These are phyloP conservation scores for Zasmidium cellare DNA, from an alignment of 2,329 filamentous ascomycete species.

Conservation along the genomic window DNA sequence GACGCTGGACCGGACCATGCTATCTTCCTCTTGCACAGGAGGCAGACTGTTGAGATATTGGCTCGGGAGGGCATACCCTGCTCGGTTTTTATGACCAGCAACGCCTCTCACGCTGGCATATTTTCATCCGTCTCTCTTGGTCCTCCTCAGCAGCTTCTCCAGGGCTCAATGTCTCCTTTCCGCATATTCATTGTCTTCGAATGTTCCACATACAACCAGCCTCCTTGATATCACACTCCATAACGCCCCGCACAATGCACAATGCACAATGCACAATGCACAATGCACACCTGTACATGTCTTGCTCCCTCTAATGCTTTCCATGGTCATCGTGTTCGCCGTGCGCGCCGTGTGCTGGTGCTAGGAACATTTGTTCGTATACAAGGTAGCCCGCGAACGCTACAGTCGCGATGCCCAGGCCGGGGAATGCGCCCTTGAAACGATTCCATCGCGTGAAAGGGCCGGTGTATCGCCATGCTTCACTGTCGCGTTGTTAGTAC, in stretches of 20 bases:
- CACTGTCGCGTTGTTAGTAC: slow-evolving; percentile 55
- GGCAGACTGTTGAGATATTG: no score
- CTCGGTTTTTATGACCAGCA: no score
- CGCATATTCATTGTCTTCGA: no score
- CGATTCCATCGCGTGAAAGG: slow-evolving; percentile 86
- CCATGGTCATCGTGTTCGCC: neutral
- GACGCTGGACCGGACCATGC: no score
- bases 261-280: no score
- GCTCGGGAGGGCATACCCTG: no score
- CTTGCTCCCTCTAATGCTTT: neutral
- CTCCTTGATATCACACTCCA: neutral
- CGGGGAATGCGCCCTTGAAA: slow-evolving; percentile 83
- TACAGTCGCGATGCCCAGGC: slow-evolving; percentile 86
- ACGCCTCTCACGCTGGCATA: no score
- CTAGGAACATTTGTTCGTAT: slow-evolving; percentile 83
- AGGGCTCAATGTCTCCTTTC: no score
- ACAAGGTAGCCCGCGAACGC: slow-evolving; percentile 88
- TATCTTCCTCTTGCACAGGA: no score
- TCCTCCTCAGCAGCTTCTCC: no score
- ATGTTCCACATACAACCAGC: neutral
- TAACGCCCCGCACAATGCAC: neutral
- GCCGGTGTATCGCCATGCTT: slow-evolving; percentile 92
- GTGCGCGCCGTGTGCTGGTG: slow-evolving; percentile 1
- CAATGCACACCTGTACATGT: no score
- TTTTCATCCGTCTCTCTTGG: no score